Conservation (phyloP, 2,329 filamentous ascomycete genomes). For the Stagonosporopsis cucurbitacearum region DNA sequence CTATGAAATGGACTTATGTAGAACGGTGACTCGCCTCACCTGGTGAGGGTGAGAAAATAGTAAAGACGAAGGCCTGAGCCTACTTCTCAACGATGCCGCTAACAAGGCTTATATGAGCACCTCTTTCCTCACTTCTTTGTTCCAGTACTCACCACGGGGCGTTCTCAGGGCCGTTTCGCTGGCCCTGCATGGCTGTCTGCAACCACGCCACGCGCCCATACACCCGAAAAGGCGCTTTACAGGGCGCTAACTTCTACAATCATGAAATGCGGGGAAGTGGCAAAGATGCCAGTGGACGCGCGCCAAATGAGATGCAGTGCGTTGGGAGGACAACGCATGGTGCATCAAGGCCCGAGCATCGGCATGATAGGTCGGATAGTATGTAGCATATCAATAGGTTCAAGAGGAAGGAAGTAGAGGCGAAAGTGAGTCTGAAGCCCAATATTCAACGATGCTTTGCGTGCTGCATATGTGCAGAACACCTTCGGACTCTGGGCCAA, state of each 20-base stretch:
- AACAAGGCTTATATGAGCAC: conserved; percentile 27
- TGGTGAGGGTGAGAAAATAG: neutral
- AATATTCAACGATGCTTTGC: neutral
- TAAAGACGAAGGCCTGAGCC: conserved; percentile 17
- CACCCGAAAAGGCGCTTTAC: conserved; percentile 19
- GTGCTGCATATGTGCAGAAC: neutral
- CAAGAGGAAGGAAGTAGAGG: neutral
- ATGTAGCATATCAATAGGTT: neutral
- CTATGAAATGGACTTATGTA: neutral
- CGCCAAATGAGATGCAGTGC: conserved; percentile 21
- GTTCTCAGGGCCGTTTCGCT: conserved; percentile 33
- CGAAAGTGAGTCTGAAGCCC: too few species aligned
- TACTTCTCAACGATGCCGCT: conserved; percentile 3
- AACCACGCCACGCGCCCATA: conserved; percentile 32
- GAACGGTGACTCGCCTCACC: neutral
- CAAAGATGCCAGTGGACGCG: conserved; percentile 22
- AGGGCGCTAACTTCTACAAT: conserved; percentile 19
- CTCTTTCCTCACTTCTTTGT: neutral
- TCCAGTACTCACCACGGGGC: conserved; percentile 10
- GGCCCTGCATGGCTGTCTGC: conserved; percentile 35
- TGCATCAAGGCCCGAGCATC: conserved; percentile 31
- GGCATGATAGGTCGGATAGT: neutral
- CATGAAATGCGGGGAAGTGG: conserved; percentile 28
- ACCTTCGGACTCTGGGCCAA: too few species aligned
- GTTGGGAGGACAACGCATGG: conserved; percentile 41